A percentile compares a stretch with the other conserved stretches of the same genome.
These are phyloP conservation scores for Zymoseptoria passerinii DNA, from an alignment of 2,329 filamentous ascomycete species.

Conservation along the genomic window DNA sequence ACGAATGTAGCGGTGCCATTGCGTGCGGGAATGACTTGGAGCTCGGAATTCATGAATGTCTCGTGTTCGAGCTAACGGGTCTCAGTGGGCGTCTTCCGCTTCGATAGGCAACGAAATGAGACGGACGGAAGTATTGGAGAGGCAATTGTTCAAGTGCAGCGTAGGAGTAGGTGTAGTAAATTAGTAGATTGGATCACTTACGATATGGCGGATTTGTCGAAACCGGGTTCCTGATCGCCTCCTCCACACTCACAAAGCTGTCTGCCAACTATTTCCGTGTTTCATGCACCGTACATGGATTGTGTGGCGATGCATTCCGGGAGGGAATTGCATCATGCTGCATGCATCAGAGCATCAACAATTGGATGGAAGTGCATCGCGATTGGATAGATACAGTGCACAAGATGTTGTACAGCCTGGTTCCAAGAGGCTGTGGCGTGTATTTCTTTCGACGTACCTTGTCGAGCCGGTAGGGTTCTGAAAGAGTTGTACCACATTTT, in stretches of 20 bases:
- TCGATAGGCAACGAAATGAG: not conserved
- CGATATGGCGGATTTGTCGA: not conserved
- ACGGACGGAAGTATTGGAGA: not conserved
- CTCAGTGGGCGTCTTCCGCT: not conserved
- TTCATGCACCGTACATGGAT: not conserved
- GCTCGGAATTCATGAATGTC: constrained; percentile 7
- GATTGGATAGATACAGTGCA: not conserved
- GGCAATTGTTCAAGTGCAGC: not conserved
- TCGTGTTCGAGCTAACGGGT: not conserved
- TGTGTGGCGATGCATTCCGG: not conserved
- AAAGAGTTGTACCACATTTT: too few relatives aligned
- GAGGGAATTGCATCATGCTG: not conserved
- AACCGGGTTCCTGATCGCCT: not conserved
- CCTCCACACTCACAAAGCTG: not conserved
- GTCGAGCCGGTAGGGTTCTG: too few relatives aligned
- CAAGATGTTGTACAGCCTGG: not conserved
- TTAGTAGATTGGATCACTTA: not conserved
- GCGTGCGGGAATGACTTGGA: constrained; percentile 41
- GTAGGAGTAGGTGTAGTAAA: not conserved
- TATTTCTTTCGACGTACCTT: too few relatives aligned
- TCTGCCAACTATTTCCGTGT: not conserved
- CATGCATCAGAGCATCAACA: not conserved
- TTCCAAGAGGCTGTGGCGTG: too few relatives aligned
- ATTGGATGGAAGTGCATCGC: not conserved
- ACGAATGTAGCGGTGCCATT: constrained; percentile 45